Base-by-base conservation (phyloP, 257 asterid genomes). In the Ehretia macrophylla region DNA sequence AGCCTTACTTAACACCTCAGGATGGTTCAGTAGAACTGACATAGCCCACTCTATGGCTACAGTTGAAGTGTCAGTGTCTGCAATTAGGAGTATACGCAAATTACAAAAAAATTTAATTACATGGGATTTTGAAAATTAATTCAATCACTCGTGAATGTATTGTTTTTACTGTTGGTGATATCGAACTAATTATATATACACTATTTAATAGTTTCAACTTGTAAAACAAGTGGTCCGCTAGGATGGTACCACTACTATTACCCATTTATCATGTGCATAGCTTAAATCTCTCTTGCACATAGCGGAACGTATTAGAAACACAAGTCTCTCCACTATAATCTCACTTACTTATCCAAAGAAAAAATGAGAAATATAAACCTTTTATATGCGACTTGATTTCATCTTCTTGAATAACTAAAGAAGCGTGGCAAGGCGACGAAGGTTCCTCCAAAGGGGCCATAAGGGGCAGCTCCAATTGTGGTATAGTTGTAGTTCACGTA, bases 401-500 rank as follows among this genome's bases (percentile, higher is more conserved):
- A 4, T 57, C 74, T 18, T 45, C 23, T 17, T 69, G 42, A 10
- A 56, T 16, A 48, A 27, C 12, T 35, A 46, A 38, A 51, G 56
- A 56, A 32, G 4, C 51, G 69, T 23, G 5, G 64, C 54, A 37
- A 50, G 17, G 2, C 60, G 60, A n/a, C 69, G 75, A 38, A 69
- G 65, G 49, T 17, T 55, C 12, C 56, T 20, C 74, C 74, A 69
- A 35, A 37, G 69, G 37, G 48, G 32, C 69, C 65, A 46, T 69
- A 69, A 2, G 74, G 64, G 0, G 69, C 65, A 14, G 59, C 74
- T 20, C 56, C 50, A 3, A 69, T 16, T 8, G 65, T 63, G 27
- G 61, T 56, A 37, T 50, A 57, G 59, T 69, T 57, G 49, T 69
- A 63, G 17, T 58, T 58, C 35, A 69, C 55, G 58, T 58, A 60